Conservation (phyloP, 805 yeast genomes). For the Priceomyces castillae region DNA sequence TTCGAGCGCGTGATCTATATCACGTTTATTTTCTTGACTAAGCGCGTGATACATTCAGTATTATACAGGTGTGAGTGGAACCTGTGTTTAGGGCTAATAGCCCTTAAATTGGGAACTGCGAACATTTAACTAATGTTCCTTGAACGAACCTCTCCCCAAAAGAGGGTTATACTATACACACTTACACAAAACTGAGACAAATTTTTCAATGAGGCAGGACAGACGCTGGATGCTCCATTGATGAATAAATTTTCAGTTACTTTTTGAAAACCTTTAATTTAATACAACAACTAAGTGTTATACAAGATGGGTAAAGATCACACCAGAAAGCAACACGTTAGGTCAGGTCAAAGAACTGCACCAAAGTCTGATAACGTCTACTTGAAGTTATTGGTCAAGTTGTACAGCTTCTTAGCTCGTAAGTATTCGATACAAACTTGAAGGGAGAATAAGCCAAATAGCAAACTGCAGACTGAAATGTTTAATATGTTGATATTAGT, state of each 20-base stretch:
- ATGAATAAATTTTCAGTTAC: neutral
- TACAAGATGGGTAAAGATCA: conserved; percentile 93
- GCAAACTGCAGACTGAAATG: neutral
- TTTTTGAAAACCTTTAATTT: neutral
- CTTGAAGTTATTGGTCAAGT: conserved; percentile 96
- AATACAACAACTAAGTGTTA: conserved; percentile 1
- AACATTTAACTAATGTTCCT: too few species aligned
- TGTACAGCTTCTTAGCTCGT: conserved; percentile 99
- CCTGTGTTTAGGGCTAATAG: too few species aligned
- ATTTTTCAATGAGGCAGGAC: conserved; percentile 7
- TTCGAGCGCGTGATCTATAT: too few species aligned
- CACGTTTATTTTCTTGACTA: too few species aligned
- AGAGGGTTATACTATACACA: too few species aligned
- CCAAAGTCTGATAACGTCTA: conserved; percentile 99
- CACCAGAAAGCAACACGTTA: conserved; percentile 92
- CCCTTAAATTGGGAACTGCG: too few species aligned
- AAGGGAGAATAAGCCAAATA: conserved; percentile 1
- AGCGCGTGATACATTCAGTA: too few species aligned
- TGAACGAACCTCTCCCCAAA: too few species aligned
- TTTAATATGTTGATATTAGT: neutral
- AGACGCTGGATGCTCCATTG: neutral
- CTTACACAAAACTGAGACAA: conserved; percentile 5
- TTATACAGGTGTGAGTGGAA: too few species aligned
- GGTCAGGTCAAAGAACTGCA: conserved; percentile 95
- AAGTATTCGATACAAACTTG: conserved; percentile 45